Percentiles rank a stretch among this genome's conserved stretches.
Evolutionary conservation across 192 early-diverging fungal species (phyloP).

Genomic region (Martensiomyces pterosporus): DNA sequence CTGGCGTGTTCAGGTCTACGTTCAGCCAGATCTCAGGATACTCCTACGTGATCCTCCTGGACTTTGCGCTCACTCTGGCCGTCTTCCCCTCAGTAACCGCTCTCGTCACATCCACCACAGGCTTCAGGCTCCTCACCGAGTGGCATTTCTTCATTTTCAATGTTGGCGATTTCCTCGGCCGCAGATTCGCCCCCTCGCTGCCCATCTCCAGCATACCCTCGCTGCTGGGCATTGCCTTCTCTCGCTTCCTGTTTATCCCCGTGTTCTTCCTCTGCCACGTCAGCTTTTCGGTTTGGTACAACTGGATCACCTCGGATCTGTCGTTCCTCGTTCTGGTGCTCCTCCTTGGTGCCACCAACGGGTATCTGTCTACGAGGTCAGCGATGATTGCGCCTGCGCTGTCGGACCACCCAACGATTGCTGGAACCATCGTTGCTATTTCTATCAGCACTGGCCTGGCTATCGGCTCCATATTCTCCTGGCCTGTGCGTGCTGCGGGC

Average conservation of each 20-base stretch:
- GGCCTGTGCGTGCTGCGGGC: constrained; percentile 38
- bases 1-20: constrained; percentile 21
- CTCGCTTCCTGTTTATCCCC: constrained; percentile 59
- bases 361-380: constrained; percentile 57
- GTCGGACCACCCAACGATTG: constrained; percentile 53
- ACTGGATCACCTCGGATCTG: constrained; percentile 47
- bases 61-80: constrained; percentile 65
- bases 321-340: constrained; percentile 49
- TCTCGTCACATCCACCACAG: constrained; percentile 53
- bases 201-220: constrained; percentile 19
- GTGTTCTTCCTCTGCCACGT: constrained; percentile 68
- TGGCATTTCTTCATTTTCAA: constrained; percentile 72
- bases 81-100: constrained; percentile 74
- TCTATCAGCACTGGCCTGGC: constrained; percentile 63
- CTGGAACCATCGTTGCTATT: constrained; percentile 65
- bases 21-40: constrained; percentile 48
- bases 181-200: constrained; percentile 42
- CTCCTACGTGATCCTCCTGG: constrained; percentile 53
- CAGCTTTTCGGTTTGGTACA: constrained; percentile 53
- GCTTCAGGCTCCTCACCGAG: constrained; percentile 35
- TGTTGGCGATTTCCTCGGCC: constrained; percentile 69
- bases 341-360: constrained; percentile 61
- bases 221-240: constrained; percentile 45
- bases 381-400: constrained; percentile 57
- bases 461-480: constrained; percentile 57